A percentile compares a stretch with the other conserved stretches of the same genome.
Evolutionary conservation across 805 yeast genomes (phyloP).

Genomic region (Cyberlindnera americana): DNA sequence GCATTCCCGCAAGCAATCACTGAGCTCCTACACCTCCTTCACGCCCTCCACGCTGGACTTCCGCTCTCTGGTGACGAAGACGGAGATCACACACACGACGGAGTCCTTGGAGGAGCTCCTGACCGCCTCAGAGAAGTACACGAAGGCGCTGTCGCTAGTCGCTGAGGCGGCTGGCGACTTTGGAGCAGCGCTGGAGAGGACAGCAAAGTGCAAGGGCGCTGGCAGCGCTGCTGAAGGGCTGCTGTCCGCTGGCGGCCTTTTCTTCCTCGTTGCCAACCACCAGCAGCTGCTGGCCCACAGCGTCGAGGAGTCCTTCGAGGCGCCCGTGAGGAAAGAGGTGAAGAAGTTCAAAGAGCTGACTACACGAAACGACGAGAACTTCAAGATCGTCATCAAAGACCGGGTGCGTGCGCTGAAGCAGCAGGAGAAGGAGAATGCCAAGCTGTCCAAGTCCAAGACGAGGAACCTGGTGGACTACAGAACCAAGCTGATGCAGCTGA

Average conservation of each 20-base stretch:
- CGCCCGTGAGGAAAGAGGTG: constrained; percentile 46
- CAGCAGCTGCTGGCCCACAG: constrained; percentile 64
- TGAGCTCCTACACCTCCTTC: constrained; percentile 25
- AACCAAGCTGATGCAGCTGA: constrained; percentile 60
- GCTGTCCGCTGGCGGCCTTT: constrained; percentile 71
- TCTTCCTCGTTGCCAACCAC: constrained; percentile 72
- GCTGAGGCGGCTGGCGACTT: constrained; percentile 65
- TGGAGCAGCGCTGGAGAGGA: constrained; percentile 64
- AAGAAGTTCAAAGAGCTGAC: constrained; percentile 42
- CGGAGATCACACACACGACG: constrained; percentile 52
- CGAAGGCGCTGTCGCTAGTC: constrained; percentile 42
- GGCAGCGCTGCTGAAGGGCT: constrained; percentile 60
- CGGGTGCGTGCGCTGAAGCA: constrained; percentile 50
- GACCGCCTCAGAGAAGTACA: constrained; percentile 43
- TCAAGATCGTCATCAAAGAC: constrained; percentile 49
- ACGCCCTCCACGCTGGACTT: constrained; percentile 49
- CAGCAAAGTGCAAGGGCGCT: constrained; percentile 61
- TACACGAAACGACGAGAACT: constrained; percentile 45
- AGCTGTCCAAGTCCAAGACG: constrained; percentile 54
- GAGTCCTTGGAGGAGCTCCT: constrained; percentile 46
- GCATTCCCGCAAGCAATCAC: constrained; percentile 20
- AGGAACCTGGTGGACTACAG: constrained; percentile 69
- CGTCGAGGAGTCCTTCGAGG: constrained; percentile 50
- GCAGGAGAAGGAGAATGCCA: constrained; percentile 59
- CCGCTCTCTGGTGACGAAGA: constrained; percentile 55